Evolutionary conservation across 306 rosid genomes (phyloP), one percentile per base, ranked within the genome.

Genomic region (Vigna reflexopilosa): DNA sequence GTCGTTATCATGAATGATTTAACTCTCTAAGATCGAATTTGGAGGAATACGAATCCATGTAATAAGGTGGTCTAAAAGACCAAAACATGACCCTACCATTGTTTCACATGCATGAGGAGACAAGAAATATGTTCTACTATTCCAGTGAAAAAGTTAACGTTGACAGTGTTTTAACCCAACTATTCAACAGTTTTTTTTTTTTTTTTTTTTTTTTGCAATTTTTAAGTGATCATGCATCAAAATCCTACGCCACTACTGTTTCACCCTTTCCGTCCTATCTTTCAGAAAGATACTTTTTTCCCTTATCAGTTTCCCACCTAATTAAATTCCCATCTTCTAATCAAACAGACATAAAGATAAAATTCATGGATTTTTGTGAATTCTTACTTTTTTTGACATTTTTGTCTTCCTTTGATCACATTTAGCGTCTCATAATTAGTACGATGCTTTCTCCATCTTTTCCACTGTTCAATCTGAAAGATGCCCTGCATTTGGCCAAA

Each of bases 81-180:
- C 36, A 67, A 72, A 67, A 36, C 67, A 73, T 49, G 74, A 69
- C 85, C 87, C 83, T 86, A 83, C 85, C 79, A 69, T 54, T 45
- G 68, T 68, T 77, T 80, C 76, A 77, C 83, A 75, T 67, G 83
- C 73, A 52, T 72, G 72, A 72, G 50, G 14, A 57, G 42, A 77
- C 45, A 77, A 71, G 2, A 82, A 22, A 28, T 32, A 77, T 59
- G 76, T 72, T 62, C 4, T 24, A 58, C 69, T 58, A 11, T 73
- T 77, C 67, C 32, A 36, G 55, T 78, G 77, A 68, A 83, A 52
- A 79, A 73, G 74, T 38, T 58, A 61, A 56, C 58, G 58, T 77
- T 77, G 77, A 69, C 56, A 26, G 65, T 67, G 48, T 42, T 34
- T 19, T 30, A 30, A 5, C 4, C 24, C 82, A 44, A 75, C 47